Conservation (phyloP, 768 basidiomycete species). For the Rhizopogon vinicolor region DNA sequence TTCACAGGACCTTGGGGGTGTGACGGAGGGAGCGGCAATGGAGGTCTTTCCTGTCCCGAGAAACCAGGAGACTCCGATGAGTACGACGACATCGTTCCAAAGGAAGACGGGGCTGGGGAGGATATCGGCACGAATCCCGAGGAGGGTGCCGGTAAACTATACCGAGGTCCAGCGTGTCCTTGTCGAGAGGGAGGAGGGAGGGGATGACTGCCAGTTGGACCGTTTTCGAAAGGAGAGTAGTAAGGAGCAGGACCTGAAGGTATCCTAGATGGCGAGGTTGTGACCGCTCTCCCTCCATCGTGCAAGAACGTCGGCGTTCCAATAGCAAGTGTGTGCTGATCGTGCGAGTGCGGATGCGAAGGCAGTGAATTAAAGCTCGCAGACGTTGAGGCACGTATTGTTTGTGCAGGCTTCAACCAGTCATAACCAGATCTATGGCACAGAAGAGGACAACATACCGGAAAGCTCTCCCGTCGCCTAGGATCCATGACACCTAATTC, state of each 20-base stretch:
- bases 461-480: constrained; percentile 52
- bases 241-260: constrained; percentile 34
- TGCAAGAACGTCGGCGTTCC: neutral
- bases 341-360: constrained; percentile 27
- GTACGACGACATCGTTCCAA: constrained; percentile 31
- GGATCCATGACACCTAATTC: constrained; percentile 55
- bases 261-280: constrained; percentile 29
- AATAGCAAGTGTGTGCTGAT: constrained; percentile 20
- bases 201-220: constrained; percentile 22
- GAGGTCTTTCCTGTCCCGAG: constrained; percentile 36
- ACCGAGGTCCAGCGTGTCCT: constrained; percentile 48
- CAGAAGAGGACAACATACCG: constrained; percentile 38
- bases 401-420: constrained; percentile 29
- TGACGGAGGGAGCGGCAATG: constrained; percentile 24
- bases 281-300: constrained; percentile 22
- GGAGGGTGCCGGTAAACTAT: constrained; percentile 60
- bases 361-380: constrained; percentile 29
- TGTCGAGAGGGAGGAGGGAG: constrained; percentile 20
- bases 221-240: constrained; percentile 42
- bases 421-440: constrained; percentile 9
- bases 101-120: constrained; percentile 32
- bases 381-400: constrained; percentile 33
- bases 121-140: constrained; percentile 66
- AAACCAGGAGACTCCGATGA: constrained; percentile 27
- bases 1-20: constrained; percentile 11